Percentiles rank a stretch among this genome's conserved stretches.
Evolutionary conservation across 345 rosid species (phyloP).

Genomic region (Carallia pectinifolia): DNA sequence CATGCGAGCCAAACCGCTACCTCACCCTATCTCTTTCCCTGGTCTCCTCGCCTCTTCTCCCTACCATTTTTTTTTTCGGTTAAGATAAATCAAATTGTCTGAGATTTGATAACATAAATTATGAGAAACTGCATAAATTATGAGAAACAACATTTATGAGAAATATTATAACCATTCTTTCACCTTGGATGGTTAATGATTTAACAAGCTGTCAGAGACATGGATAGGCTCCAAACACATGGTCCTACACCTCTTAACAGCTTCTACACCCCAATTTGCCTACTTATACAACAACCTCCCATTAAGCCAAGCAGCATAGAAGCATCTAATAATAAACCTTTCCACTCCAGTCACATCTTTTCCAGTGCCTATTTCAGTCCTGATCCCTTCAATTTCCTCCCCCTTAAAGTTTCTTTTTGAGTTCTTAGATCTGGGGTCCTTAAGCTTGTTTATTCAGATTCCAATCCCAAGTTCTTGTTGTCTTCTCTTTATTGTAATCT

Average conservation of each 20-base stretch:
- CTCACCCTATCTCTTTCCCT: too few species aligned
- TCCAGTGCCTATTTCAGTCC: conserved; percentile 7
- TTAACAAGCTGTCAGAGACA: background rate
- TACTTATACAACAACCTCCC: conserved; percentile 19
- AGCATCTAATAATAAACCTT: background rate
- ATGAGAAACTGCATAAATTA: too few species aligned
- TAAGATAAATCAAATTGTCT: too few species aligned
- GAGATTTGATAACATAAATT: too few species aligned
- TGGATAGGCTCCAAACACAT: conserved; percentile 19
- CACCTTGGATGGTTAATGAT: too few species aligned
- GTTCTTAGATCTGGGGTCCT: conserved; percentile 6
- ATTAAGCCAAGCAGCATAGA: conserved; percentile 3
- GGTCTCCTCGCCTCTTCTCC: too few species aligned
- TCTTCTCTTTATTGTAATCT: background rate
- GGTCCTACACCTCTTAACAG: conserved; percentile 28
- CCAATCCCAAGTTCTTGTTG: conserved; percentile 15
- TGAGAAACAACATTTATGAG: too few species aligned
- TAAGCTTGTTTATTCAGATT: background rate
- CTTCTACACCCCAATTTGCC: conserved; percentile 13
- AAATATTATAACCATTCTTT: too few species aligned
- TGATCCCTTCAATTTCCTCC: background rate
- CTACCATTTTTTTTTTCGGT: too few species aligned
- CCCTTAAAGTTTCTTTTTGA: conserved; percentile 12
- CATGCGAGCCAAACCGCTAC: too few species aligned
- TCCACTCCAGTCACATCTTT: conserved; percentile 1